Evolutionary conservation across 2,329 filamentous ascomycete species (phyloP), one percentile per base, ranked within the genome.

Genomic region (Blastomyces gilchristii): DNA sequence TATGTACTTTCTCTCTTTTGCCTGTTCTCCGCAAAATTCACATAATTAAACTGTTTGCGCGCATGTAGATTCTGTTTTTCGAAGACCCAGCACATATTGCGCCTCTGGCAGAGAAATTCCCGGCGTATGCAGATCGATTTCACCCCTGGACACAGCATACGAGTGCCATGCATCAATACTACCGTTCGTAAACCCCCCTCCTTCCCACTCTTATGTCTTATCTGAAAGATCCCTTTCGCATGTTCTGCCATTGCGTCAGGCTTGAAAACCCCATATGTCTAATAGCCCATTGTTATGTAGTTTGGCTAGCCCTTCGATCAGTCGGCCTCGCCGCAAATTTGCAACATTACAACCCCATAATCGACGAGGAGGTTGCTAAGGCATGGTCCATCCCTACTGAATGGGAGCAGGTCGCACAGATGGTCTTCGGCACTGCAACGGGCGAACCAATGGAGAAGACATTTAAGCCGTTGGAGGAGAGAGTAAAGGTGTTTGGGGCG

Each of bases 321-420:
- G 90, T 94, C 74, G 91, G 91, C 39, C 84, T 95, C 63, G 91
- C 91, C 68, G 89, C 87, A 73, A 96, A 92, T 82, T 82, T 96
- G 61, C 91, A 96, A 82, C 91, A 96, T 80, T 96, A 96, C 82
- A 94, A 91, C 83, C 91, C 91, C 25, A 77, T 96, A 64, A 85
- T 95, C 69, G 88, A 96, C 77, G 81, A 82, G 67, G 85, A 86
- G 78, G 87, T 91, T 61, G 78, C 82, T 54, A 79, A 79, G 66
- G 79, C 85, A 69, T 96, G 90, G 88, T 82, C 82, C 63, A 70
- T 96, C 41, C 88, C 89, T 53, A 71, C 77, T 22, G 82, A 83
- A 69, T 96, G 91, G 91, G 84, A 84, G 72, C 83, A 96, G 67
- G 85, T 87, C 72, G 87, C 89, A 31, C 90, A 96, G 82, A 80